Conservation (phyloP, 2,329 filamentous ascomycete genomes). For the Ophiostoma pallidulum region DNA sequence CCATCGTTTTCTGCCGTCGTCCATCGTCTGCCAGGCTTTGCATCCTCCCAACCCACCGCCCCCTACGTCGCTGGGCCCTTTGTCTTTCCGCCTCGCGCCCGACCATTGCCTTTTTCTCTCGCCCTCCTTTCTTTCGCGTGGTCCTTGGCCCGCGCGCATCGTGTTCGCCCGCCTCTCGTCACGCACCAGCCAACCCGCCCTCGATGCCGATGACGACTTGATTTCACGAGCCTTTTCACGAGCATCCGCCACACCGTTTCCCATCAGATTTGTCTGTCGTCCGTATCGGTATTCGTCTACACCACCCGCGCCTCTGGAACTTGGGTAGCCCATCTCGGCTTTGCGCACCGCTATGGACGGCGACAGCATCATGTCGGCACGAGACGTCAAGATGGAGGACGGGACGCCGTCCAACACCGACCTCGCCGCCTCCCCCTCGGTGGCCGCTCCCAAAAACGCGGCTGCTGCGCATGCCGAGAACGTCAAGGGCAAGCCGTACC, state of each 20-base stretch:
- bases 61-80: background rate
- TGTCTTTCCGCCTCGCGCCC: background rate
- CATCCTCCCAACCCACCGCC: background rate
- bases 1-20: too few relatives aligned
- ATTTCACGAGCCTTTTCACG: background rate
- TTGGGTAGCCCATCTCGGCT: too few relatives aligned
- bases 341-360: conserved; percentile 24
- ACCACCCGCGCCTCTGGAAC: too few relatives aligned
- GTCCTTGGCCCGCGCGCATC: too few relatives aligned
- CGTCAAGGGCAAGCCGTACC: conserved; percentile 42
- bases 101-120: background rate
- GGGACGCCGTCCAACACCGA: conserved; percentile 10
- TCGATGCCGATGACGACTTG: conserved; percentile 2
- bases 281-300: too few relatives aligned
- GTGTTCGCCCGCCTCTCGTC: background rate
- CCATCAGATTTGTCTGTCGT: background rate
- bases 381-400: conserved; percentile 35
- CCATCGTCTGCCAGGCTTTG: background rate
- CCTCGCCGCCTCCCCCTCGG: background rate
- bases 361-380: conserved; percentile 19
- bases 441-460: background rate
- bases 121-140: too few relatives aligned
- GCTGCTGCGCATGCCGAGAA: conserved; percentile 26
- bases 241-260: background rate
- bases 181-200: background rate